Evolutionary conservation across 2,329 filamentous ascomycete species (phyloP).

Genomic region (Arthrocladium fulminans): DNA sequence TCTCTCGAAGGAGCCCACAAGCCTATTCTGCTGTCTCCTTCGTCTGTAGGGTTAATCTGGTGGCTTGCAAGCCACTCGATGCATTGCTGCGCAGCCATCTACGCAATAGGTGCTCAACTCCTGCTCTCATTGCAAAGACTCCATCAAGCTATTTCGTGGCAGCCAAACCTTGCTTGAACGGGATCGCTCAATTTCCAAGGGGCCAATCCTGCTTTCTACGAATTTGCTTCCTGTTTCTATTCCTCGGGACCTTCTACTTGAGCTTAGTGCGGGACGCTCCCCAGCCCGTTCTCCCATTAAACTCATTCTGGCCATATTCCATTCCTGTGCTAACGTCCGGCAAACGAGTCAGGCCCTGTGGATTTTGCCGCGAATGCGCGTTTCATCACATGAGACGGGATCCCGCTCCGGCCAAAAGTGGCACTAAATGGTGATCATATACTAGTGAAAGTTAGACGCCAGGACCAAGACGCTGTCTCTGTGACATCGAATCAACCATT

Average conservation of each 20-base stretch:
- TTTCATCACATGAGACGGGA: not conserved
- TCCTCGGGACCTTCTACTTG: not conserved
- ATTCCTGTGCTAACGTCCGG: not conserved
- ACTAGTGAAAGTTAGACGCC: not conserved
- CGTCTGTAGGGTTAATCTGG: not conserved
- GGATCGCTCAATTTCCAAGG: not conserved
- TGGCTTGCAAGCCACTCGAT: constrained; percentile 6
- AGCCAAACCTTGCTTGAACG: not conserved
- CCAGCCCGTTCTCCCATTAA: not conserved
- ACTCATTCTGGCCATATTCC: not conserved
- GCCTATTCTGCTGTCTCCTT: not conserved
- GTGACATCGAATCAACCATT: too few species aligned
- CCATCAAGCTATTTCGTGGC: constrained; percentile 1
- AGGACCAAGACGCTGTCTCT: constrained; percentile 3
- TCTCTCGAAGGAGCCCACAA: not conserved
- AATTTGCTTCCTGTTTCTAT: not conserved
- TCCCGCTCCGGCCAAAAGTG: too few species aligned
- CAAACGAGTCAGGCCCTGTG: constrained; percentile 1
- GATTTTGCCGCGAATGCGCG: not conserved
- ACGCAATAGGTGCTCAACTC: not conserved
- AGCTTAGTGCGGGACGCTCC: not conserved
- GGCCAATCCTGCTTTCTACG: not conserved
- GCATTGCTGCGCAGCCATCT: not conserved
- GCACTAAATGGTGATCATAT: constrained; percentile 1
- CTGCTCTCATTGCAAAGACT: not conserved